Base-by-base conservation (phyloP, 2,329 filamentous ascomycete species). In the Cytospora piceicola region DNA sequence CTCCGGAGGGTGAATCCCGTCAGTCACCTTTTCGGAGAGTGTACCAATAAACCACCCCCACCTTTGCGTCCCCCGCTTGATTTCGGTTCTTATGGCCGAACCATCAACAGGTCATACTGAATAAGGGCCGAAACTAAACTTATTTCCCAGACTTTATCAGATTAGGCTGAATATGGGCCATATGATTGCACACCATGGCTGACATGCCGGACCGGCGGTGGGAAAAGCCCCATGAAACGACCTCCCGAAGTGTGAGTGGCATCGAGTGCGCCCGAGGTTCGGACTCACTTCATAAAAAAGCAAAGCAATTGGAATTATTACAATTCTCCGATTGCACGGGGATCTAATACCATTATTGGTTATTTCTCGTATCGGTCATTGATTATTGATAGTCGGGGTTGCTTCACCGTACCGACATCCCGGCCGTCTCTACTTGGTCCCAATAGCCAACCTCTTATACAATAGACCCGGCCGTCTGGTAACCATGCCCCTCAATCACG, bases 371-470 rank as follows among this genome's bases (percentile, higher is more conserved):
- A 14, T 14, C 11, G 8, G 12, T 24, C 46, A 22, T n/a, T 49
- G 12, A 36, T 24, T 22, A 24, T 14, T 20, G 42, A 49, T 49
- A 1, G n/a, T 49, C n/a, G 12, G n/a, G 2, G 11, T 20, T 49
- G 46, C 54, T 36, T 34, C 30, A 34, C 53, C 61, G 53, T 63
- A 57, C 61, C 61, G 61, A 57, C 29, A 63, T 63, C 61, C 53
- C 61, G 36, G 1, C 36, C 27, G 29, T n/a, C n/a, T 7, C 14
- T 36, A 12, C 53, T 39, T 29, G 53, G 52, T 24, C 7, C 51
- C 12, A 30, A 6, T 27, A 32, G 52, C 22, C 24, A 32, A 36
- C 22, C 24, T 61, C 55, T 46, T 34, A 55, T 36, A 62, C 36
- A 29, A 22, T n/a, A 56, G 53, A 51, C 60, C 60, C 60, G 51